Evolutionary conservation across 2,329 filamentous ascomycete genomes (phyloP).

Genomic region (Grosmannia penicillata): DNA sequence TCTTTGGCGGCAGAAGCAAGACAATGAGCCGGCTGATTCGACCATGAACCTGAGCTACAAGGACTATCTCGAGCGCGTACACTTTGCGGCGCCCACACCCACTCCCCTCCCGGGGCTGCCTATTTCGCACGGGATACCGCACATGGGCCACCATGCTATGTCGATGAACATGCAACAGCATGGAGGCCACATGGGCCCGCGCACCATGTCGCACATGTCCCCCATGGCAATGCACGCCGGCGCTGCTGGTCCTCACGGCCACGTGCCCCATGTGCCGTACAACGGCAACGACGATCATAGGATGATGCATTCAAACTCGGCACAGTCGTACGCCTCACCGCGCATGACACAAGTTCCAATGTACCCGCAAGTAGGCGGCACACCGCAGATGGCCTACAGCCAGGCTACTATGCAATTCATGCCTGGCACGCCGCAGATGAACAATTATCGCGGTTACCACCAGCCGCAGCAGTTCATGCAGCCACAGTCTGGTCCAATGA

Average conservation of each 20-base stretch:
- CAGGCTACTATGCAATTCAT: slow-evolving; percentile 61
- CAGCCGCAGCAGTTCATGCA: slow-evolving; percentile 61
- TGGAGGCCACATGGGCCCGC: slow-evolving; percentile 49
- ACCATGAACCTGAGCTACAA: slow-evolving; percentile 55
- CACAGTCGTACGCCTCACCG: slow-evolving; percentile 75
- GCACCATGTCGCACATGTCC: slow-evolving; percentile 60
- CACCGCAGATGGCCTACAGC: slow-evolving; percentile 54
- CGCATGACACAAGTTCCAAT: slow-evolving; percentile 57
- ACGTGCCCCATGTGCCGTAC: slow-evolving; percentile 48
- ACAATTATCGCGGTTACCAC: slow-evolving; percentile 55
- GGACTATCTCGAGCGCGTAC: slow-evolving; percentile 61
- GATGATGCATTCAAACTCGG: slow-evolving; percentile 76
- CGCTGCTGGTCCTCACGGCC: slow-evolving; percentile 39
- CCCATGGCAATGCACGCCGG: slow-evolving; percentile 64
- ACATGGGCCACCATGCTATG: slow-evolving; percentile 67
- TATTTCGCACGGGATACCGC: slow-evolving; percentile 52
- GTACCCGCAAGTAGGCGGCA: slow-evolving; percentile 56
- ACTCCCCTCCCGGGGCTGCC: slow-evolving; percentile 40
- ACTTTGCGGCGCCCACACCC: slow-evolving; percentile 37
- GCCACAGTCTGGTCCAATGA: slow-evolving; percentile 57
- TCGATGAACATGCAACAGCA: slow-evolving; percentile 65
- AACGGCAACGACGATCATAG: slow-evolving; percentile 60
- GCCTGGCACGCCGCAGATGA: slow-evolving; percentile 55
- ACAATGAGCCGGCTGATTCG: slow-evolving; percentile 58
- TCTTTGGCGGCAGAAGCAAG: slow-evolving; percentile 63